A percentile compares a stretch with the other conserved stretches of the same genome.
These are phyloP conservation scores for Penicillium ucsense DNA, from an alignment of 495 filamentous ascomycete genomes.

Conservation along the genomic window DNA sequence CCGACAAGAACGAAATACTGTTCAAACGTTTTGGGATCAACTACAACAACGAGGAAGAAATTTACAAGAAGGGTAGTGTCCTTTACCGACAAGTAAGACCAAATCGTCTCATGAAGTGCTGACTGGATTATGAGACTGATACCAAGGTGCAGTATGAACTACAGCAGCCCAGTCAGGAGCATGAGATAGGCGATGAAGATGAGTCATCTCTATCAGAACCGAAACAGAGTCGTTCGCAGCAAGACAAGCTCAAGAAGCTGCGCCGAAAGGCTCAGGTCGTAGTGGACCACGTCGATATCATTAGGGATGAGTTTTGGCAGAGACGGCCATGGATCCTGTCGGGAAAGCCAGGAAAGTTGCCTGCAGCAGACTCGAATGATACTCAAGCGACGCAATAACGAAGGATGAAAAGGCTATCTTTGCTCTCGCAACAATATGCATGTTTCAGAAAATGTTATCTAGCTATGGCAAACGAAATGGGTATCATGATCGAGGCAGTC, in stretches of 20 bases:
- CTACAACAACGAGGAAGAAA: constrained; percentile 91
- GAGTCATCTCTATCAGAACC: constrained; percentile 5
- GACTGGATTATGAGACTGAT: constrained; percentile 3
- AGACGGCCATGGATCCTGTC: constrained; percentile 76
- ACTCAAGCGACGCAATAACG: no score
- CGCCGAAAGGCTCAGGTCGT: constrained; percentile 66
- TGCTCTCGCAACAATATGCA: no score
- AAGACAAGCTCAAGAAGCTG: constrained; percentile 68
- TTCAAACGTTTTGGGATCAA: constrained; percentile 86
- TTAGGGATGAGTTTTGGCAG: constrained; percentile 89
- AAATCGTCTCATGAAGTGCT: neutral
- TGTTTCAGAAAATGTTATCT: no score
- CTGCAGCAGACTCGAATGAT: constrained; percentile 17
- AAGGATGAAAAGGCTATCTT: no score
- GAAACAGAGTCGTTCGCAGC: constrained; percentile 59
- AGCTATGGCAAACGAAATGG: constrained; percentile 17
- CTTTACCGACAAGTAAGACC: constrained; percentile 67
- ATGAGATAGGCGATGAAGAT: constrained; percentile 1
- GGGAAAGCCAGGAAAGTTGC: constrained; percentile 59
- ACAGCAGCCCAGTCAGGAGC: constrained; percentile 19
- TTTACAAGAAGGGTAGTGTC: constrained; percentile 88
- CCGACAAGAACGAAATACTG: constrained; percentile 92
- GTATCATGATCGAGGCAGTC: constrained; percentile 26
- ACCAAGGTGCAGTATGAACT: constrained; percentile 26
- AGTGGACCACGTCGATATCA: constrained; percentile 82